Base-by-base conservation (phyloP, 2,329 filamentous ascomycete genomes). In the Tolypocladium ophioglossoides region DNA sequence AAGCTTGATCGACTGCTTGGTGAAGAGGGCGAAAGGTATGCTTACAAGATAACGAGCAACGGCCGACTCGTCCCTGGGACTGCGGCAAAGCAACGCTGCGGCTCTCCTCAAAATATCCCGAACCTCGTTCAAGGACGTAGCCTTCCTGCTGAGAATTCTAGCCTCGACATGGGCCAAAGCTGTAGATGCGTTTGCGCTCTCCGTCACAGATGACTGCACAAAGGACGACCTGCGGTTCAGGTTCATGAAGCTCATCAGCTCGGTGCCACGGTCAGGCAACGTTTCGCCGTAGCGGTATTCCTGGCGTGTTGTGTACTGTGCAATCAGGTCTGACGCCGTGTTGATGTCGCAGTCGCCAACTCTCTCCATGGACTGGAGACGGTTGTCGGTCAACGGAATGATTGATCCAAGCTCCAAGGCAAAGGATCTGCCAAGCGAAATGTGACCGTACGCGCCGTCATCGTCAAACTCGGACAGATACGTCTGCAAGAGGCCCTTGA, bases 391-490 rank as follows among this genome's bases (percentile, higher is more conserved):
- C 6, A 80, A 78, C 6, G 95, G 92, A 54, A 99, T 89, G 18
- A 86, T 76, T 10, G 89, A 89, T 4, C 94, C 94, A 76, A 97
- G 88, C 65, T 99, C 91, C 32, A 96, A 74, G 16, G 94, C 94
- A 68, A 99, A 96, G 1, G 94, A 97, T 56, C 95, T 81, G 12
- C 94, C 95, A 18, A 99, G 78, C 1, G 91, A 92, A 57, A 97
- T 84, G 68, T 96, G 91, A 0, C 91, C 94, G 65, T 95, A 96
- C 1, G 85, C 84, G 51, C 88, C 89, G 59, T 96, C 89, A 60
- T 97, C 91, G 57, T 95, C 87, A 62, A 91, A 96, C 61, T 96
- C 91, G 0, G 95, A 96, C 18, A 99, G 78, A 66, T 99, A 97
- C 0, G 94, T 97, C 72, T 96, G 94, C 46, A 99, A 77, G 22